phyloP scores from a whole-genome alignment of 2,329 filamentous ascomycete genomes.

The Pyrenophora seminiperda region DNA sequence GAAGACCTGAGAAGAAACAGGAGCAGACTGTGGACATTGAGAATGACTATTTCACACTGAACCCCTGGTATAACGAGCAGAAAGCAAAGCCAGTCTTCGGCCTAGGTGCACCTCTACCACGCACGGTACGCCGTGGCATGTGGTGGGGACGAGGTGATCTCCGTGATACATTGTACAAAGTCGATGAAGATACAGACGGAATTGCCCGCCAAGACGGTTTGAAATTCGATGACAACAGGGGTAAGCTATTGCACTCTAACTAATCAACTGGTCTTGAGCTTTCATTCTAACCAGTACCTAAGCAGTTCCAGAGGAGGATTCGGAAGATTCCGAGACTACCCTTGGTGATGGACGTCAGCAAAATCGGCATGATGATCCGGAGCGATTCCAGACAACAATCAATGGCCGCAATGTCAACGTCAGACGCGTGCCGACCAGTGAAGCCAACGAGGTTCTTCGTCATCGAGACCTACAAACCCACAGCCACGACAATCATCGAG shows the following conservation, averaged over 20 bases:
- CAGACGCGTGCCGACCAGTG: conserved; percentile 15
- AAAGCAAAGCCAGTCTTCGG: conserved; percentile 60
- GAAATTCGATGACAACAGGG: conserved; percentile 17
- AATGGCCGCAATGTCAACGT: conserved; percentile 24
- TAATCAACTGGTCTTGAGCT: not conserved
- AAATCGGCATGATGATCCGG: not conserved
- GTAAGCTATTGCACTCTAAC: conserved; percentile 11
- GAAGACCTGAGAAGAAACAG: conserved; percentile 34
- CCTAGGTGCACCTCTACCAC: conserved; percentile 60
- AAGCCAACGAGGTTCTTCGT: conserved; percentile 13
- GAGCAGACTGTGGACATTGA: conserved; percentile 49
- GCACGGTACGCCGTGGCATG: conserved; percentile 61
- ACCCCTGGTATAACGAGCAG: conserved; percentile 61
- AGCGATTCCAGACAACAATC: conserved; percentile 18
- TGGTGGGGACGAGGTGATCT: conserved; percentile 50
- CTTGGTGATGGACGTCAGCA: not conserved
- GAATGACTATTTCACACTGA: conserved; percentile 59
- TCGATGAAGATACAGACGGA: conserved; percentile 20
- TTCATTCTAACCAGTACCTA: conserved; percentile 1
- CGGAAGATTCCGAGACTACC: conserved; percentile 20
- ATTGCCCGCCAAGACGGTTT: conserved; percentile 26
- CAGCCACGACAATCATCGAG: conserved; percentile 10
- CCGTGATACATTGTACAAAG: conserved; percentile 46
- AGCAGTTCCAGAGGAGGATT: conserved; percentile 18
- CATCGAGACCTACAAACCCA: not conserved